Evolutionary conservation across 1,139 yeast species (phyloP).

Genomic region (Wickerhamomyces sp.): DNA sequence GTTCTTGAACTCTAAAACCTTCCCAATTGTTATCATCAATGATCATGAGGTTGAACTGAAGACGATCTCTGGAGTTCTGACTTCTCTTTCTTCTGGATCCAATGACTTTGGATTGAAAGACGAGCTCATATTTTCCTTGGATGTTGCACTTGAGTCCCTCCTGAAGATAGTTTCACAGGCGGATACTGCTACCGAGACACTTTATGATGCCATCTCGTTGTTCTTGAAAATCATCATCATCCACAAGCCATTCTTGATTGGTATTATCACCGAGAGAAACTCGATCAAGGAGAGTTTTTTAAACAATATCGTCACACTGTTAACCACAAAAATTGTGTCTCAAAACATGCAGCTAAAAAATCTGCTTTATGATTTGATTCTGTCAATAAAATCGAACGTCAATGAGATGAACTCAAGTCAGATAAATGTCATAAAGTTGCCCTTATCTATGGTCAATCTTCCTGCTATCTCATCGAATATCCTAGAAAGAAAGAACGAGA

Average conservation of each 20-base stretch:
- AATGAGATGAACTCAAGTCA: constrained; percentile 19
- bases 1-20: constrained; percentile 41
- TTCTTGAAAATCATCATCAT: constrained; percentile 56
- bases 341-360: constrained; percentile 39
- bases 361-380: constrained; percentile 56
- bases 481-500: background rate
- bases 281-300: constrained; percentile 28
- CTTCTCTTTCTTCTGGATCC: constrained; percentile 15
- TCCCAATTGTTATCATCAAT: constrained; percentile 32
- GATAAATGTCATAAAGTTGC: constrained; percentile 16
- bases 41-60: constrained; percentile 14
- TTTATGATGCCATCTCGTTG: constrained; percentile 32
- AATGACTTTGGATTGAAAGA: constrained; percentile 15
- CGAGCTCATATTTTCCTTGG: constrained; percentile 21
- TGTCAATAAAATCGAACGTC: constrained; percentile 44
- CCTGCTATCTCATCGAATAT: constrained; percentile 17
- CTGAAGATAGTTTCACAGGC: constrained; percentile 18
- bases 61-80: constrained; percentile 13
- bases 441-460: constrained; percentile 18
- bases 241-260: constrained; percentile 42
- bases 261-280: constrained; percentile 23
- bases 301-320: constrained; percentile 40
- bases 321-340: constrained; percentile 39
- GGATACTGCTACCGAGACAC: constrained; percentile 18
- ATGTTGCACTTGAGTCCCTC: constrained; percentile 19